phyloP scores from a whole-genome alignment of 768 basidiomycete genomes.

The Suillus spraguei region DNA sequence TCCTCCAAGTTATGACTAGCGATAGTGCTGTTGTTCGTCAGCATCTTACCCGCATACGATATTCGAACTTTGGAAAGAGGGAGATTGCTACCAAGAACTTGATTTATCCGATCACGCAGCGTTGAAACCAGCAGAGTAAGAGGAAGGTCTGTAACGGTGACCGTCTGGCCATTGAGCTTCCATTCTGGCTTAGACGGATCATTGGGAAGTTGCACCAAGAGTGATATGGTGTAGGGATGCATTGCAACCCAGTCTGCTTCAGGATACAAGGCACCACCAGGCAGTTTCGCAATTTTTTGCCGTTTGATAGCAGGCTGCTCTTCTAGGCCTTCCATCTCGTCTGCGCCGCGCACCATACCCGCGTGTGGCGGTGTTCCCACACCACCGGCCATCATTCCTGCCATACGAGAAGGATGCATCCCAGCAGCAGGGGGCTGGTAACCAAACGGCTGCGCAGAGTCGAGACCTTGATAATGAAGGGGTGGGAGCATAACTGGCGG shows the following conservation, averaged over 20 bases:
- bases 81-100: slow-evolving; percentile 75
- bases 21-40: slow-evolving; percentile 84
- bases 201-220: slow-evolving; percentile 81
- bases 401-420: slow-evolving; percentile 70
- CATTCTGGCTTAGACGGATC: slow-evolving; percentile 88
- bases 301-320: slow-evolving; percentile 84
- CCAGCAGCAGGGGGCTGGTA: slow-evolving; percentile 71
- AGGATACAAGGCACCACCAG: slow-evolving; percentile 81
- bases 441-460: slow-evolving; percentile 77
- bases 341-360: slow-evolving; percentile 78
- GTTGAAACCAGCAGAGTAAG: slow-evolving; percentile 85
- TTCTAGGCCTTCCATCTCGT: slow-evolving; percentile 77
- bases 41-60: slow-evolving; percentile 79
- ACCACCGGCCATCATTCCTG: slow-evolving; percentile 55
- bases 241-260: slow-evolving; percentile 89
- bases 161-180: slow-evolving; percentile 83
- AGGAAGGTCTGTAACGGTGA: slow-evolving; percentile 81
- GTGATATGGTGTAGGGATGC: slow-evolving; percentile 90
- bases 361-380: slow-evolving; percentile 49
- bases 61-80: slow-evolving; percentile 81
- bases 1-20: slow-evolving; percentile 91
- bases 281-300: slow-evolving; percentile 82
- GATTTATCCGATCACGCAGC: slow-evolving; percentile 85
- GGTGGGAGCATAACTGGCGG: slow-evolving; percentile 80
- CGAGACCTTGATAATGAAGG: slow-evolving; percentile 82